Percentiles rank a stretch among this genome's conserved stretches.
These are phyloP conservation scores for Colletotrichum echinochloae DNA, from an alignment of 2,329 filamentous ascomycete genomes.

Conservation along the genomic window DNA sequence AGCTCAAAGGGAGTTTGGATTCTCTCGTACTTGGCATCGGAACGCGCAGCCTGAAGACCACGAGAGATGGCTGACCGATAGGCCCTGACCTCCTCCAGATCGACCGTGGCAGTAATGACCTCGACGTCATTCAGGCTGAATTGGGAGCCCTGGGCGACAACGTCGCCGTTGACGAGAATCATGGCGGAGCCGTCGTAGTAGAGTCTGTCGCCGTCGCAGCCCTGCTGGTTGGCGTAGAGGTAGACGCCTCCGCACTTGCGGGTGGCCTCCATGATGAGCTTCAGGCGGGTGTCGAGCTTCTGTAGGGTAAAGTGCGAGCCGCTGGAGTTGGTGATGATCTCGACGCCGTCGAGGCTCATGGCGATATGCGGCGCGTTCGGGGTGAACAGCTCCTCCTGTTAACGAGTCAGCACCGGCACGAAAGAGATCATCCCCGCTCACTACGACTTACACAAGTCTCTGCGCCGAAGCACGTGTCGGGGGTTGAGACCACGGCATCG, in stretches of 20 bases:
- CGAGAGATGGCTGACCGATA: conserved; percentile 68
- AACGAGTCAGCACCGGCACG: neutral
- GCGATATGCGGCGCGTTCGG: conserved; percentile 54
- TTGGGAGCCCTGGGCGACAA: conserved; percentile 56
- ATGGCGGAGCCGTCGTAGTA: conserved; percentile 67
- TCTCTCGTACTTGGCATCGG: conserved; percentile 58
- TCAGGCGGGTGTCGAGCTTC: conserved; percentile 73
- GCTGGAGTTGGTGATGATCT: conserved; percentile 78
- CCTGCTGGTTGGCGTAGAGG: conserved; percentile 65
- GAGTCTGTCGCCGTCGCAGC: conserved; percentile 69
- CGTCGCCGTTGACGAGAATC: conserved; percentile 72
- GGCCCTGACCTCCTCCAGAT: conserved; percentile 77
- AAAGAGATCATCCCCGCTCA: neutral
- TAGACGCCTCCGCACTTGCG: conserved; percentile 57
- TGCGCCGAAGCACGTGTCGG: conserved; percentile 70
- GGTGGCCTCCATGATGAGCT: conserved; percentile 75
- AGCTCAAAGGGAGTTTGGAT: conserved; percentile 54
- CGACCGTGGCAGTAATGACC: conserved; percentile 73
- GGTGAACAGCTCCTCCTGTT: conserved; percentile 70
- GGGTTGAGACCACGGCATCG: conserved; percentile 71
- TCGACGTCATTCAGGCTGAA: conserved; percentile 71
- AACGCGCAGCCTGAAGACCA: conserved; percentile 67
- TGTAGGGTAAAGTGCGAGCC: conserved; percentile 71
- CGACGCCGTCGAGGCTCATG: conserved; percentile 65
- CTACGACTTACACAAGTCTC: conserved; percentile 64